Evolutionary conservation across 2,329 filamentous ascomycete species (phyloP), one percentile per base, ranked within the genome.

Genomic region (Verticillium nonalfalfae): DNA sequence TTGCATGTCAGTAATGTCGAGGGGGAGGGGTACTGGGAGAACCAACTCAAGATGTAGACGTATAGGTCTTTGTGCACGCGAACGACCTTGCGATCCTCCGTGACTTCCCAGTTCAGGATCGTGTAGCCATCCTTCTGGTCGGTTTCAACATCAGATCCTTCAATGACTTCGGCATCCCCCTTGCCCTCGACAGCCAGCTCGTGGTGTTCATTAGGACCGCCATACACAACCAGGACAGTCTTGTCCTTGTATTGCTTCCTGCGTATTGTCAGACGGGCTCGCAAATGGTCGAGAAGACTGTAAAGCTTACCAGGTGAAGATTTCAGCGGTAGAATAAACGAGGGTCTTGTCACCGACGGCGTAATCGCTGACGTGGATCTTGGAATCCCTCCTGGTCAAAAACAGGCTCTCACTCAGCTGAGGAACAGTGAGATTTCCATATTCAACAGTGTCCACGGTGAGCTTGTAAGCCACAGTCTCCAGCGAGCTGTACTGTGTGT

Each of bases 291-390:
- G 35, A 36, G 5, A 11, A 0, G 26, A 15, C 9, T 10, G 7
- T 34, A 4, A 13, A 11, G 39, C 52, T 13, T 52, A 61, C 58
- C 85, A 87, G 0, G 85, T 88, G 65, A 85, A 85, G 59, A 90
- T 81, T 68, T 90, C 87, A 0, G 85, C 85, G 4, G 86, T 86
- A 0, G 84, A 88, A 73, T 89, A 90, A 1, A 88, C 73, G n/a
- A 90, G 69, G 5, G 78, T 83, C 13, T 78, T 72, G 26, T 79
- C 79, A 1, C 82, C 84, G 57, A 89, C 73, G 54, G 83, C 77
- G 63, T 89, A 90, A 68, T 90, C 84, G 9, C 81, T 85, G 13
- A 88, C 84, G 67, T 86, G 83, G 61, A 87, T 79, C 71, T 81
- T 88, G 1, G 84, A 85, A 68, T 89, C 86, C 52, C 86, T 76